phyloP scores from a whole-genome alignment of 2,329 filamentous ascomycete genomes.

The Chaetomiaceae sp. region DNA sequence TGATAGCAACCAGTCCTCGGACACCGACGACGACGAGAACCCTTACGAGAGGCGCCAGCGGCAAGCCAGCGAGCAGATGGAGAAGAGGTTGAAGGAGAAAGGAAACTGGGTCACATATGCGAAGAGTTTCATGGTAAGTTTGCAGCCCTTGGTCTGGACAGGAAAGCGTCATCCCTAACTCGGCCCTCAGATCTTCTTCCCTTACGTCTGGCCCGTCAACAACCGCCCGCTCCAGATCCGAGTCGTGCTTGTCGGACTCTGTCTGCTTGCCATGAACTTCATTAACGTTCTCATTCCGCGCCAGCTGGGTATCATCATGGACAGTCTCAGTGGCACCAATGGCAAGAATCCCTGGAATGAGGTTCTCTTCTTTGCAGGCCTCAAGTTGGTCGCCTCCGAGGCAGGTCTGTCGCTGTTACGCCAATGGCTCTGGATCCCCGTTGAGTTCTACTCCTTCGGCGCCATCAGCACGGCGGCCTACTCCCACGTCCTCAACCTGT shows the following conservation, averaged over 20 bases:
- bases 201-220: constrained; percentile 72
- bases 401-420: constrained; percentile 51
- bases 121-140: constrained; percentile 61
- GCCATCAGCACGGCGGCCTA: constrained; percentile 52
- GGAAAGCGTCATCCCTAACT: not conserved
- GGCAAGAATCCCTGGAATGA: constrained; percentile 49
- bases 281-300: constrained; percentile 76
- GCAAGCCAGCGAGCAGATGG: constrained; percentile 53
- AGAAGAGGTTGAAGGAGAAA: constrained; percentile 66
- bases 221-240: constrained; percentile 63
- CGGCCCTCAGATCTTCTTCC: constrained; percentile 59
- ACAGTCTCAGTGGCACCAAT: constrained; percentile 55
- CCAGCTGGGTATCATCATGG: constrained; percentile 74
- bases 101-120: constrained; percentile 75
- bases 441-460: constrained; percentile 54
- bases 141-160: not conserved
- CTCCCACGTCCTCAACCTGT: constrained; percentile 56
- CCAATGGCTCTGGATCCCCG: constrained; percentile 54
- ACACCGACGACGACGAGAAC: constrained; percentile 43
- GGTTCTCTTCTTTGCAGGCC: constrained; percentile 46
- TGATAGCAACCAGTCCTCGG: constrained; percentile 26
- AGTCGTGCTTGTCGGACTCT: constrained; percentile 61
- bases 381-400: constrained; percentile 51
- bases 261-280: constrained; percentile 65
- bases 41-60: constrained; percentile 51